Evolutionary conservation across 1,284 basidiomycete species (phyloP), one percentile per base, ranked within the genome.

Genomic region (Malassezia yamatoensis): DNA sequence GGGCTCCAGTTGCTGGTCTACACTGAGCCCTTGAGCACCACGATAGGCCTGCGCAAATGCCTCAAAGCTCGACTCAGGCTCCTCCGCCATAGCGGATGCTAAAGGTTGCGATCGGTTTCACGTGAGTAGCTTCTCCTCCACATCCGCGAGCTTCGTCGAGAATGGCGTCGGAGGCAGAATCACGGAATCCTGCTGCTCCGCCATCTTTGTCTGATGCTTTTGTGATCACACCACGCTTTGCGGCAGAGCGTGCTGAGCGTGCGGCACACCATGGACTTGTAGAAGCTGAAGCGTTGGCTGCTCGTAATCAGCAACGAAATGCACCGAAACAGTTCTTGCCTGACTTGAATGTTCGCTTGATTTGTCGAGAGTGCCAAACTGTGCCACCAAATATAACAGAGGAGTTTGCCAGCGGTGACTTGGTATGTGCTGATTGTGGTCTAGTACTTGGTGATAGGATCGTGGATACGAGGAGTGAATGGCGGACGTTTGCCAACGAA

Each of bases 391-490:
- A 93, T 64, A 88, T 98, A 68, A 82, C 91, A 67, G 94, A 99
- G 79, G 90, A 96, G 78, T 96, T 94, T 78, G 87, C 88, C 69
- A 88, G 87, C 64, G 94, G 94, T 68, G 94, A 99, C 78, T 82
- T 98, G 65, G 93, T 96, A 61, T 99, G 94, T 78, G 90, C 88
- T 63, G 84, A 84, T 63, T 99, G 94, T 80, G 94, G 94, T 62
- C 81, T 94, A 64, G 89, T 96, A 60, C 80, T 96, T 61, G 90
- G 91, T 69, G 91, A 98, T 76, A 83, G 90, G 67, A 86, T 99
- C 59, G 90, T 98, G 42, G 94, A 99, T 77, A 98, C 94, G 32
- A 81, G 94, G 70, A 91, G 88, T 78, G 94, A 99, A 84, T 99
- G 77, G 69, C 81, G 96, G 85, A 98, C 94, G 55, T 99, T 99